Conservation (phyloP, 768 basidiomycete genomes). For the Omphalotus guepiniiformis region DNA sequence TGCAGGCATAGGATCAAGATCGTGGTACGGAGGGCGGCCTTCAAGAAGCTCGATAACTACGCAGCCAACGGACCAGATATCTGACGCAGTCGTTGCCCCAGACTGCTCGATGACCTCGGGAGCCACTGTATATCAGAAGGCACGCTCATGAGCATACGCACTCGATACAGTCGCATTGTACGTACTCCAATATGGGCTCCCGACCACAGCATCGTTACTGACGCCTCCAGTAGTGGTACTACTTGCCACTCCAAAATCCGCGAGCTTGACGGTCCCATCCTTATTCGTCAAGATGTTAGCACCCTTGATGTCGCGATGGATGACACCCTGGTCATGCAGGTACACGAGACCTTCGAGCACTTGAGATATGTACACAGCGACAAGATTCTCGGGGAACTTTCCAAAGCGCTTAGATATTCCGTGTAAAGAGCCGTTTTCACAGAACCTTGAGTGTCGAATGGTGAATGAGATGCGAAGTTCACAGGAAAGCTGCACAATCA, state of each 20-base stretch:
- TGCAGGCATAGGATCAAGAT: conserved; percentile 96
- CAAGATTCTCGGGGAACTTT: conserved; percentile 96
- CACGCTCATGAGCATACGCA: not conserved
- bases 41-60: conserved; percentile 95
- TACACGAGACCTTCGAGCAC: conserved; percentile 94
- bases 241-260: conserved; percentile 96
- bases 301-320: conserved; percentile 98
- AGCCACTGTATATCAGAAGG: conserved; percentile 60
- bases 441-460: no score
- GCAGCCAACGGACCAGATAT: conserved; percentile 98
- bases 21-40: conserved; percentile 92
- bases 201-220: conserved; percentile 89
- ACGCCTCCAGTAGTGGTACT: conserved; percentile 69
- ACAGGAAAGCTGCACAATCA: conserved; percentile 42
- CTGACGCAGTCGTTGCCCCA: conserved; percentile 94
- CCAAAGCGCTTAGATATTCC: conserved; percentile 96
- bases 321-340: conserved; percentile 98
- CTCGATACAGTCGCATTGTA: conserved; percentile 13
- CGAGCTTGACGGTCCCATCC: conserved; percentile 97
- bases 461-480: conserved; percentile 28
- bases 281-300: conserved; percentile 99
- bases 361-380: conserved; percentile 95
- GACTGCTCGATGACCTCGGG: conserved; percentile 98
- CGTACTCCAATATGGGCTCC: conserved; percentile 98
- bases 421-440: conserved; percentile 97